phyloP scores from a whole-genome alignment of 352 stramenopile species.

The Pythium grandisporangium region DNA sequence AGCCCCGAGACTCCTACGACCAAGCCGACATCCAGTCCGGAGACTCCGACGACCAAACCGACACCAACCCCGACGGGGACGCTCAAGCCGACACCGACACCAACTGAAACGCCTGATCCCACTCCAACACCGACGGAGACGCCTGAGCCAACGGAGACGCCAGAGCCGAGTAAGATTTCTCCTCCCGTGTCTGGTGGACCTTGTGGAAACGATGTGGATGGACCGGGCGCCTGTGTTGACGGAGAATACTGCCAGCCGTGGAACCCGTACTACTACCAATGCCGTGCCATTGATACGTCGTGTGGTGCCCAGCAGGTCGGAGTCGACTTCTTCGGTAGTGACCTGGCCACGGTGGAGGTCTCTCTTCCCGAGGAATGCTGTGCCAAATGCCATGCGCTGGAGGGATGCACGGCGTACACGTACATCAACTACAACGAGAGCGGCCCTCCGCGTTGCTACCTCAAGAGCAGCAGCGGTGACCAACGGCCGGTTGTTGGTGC shows the following conservation, averaged over 20 bases:
- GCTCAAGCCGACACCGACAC: not conserved
- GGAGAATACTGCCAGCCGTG: slow-evolving; percentile 43
- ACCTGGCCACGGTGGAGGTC: slow-evolving; percentile 25
- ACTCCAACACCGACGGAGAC: not conserved
- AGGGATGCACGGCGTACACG: slow-evolving; percentile 41
- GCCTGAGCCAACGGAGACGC: not conserved
- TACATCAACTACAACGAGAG: slow-evolving; percentile 36
- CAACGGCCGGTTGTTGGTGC: slow-evolving; percentile 22
- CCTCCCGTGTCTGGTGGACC: not conserved
- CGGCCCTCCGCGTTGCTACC: slow-evolving; percentile 35
- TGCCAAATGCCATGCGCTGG: slow-evolving; percentile 26
- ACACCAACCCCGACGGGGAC: not conserved
- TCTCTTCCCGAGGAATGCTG: slow-evolving; percentile 26
- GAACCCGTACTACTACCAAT: slow-evolving; percentile 50
- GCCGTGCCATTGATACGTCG: slow-evolving; percentile 15
- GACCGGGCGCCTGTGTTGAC: slow-evolving; percentile 14
- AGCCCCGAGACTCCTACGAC: not conserved
- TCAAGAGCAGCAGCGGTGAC: slow-evolving; percentile 17
- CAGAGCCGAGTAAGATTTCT: not conserved
- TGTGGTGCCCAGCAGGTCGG: slow-evolving; percentile 28
- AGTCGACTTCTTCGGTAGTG: slow-evolving; percentile 37
- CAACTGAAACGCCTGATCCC: not conserved
- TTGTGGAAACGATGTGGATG: not conserved
- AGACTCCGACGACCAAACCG: slow-evolving; percentile 1
- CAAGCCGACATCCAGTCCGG: not conserved